phyloP scores from a whole-genome alignment of 2,329 filamentous ascomycete genomes.

The Penicillium sp. region DNA sequence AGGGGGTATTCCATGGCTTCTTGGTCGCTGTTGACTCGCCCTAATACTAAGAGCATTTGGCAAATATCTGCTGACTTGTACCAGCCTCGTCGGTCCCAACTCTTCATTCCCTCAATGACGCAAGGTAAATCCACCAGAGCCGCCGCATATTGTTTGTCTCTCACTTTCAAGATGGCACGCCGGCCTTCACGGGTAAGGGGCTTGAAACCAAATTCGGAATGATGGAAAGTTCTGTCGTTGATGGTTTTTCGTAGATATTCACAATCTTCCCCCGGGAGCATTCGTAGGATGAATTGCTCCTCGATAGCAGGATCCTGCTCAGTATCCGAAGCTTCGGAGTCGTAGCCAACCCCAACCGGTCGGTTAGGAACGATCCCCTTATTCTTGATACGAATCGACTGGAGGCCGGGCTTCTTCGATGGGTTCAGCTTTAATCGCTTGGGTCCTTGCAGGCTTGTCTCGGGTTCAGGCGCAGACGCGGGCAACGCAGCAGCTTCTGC shows the following conservation, averaged over 20 bases:
- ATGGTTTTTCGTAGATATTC: constrained; percentile 76
- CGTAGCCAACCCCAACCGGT: constrained; percentile 82
- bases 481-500: constrained; percentile 29
- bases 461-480: constrained; percentile 29
- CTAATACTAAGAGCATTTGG: constrained; percentile 81
- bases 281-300: constrained; percentile 83
- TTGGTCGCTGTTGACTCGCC: constrained; percentile 61
- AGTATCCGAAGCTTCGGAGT: constrained; percentile 89
- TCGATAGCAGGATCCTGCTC: constrained; percentile 86
- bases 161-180: constrained; percentile 67
- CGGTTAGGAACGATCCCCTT: constrained; percentile 66
- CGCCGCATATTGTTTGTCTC: constrained; percentile 69
- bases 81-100: constrained; percentile 82
- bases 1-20: constrained; percentile 65
- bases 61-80: constrained; percentile 86
- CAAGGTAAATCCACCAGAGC: constrained; percentile 79
- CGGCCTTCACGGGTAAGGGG: constrained; percentile 68
- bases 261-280: constrained; percentile 79
- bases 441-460: constrained; percentile 25
- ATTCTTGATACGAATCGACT: constrained; percentile 58
- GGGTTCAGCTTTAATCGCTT: constrained; percentile 42
- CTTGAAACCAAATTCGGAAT: constrained; percentile 73
- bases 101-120: constrained; percentile 87
- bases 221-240: constrained; percentile 71
- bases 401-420: constrained; percentile 39